These are phyloP conservation scores for Globisporangium iwayamae DNA, from an alignment of 352 stramenopile species.

Conservation along the genomic window DNA sequence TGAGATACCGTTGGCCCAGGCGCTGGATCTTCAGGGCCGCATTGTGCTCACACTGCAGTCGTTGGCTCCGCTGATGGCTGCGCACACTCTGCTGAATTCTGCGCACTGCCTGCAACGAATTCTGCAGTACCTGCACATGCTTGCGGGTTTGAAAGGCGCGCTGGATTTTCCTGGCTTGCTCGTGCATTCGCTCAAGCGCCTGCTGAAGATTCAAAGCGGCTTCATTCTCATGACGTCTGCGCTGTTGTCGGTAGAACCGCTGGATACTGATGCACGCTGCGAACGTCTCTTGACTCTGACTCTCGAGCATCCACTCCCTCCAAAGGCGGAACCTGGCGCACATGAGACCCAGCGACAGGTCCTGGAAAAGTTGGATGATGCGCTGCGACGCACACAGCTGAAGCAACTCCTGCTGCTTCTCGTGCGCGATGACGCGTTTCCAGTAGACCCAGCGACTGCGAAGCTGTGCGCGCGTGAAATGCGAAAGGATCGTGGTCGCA, in stretches of 20 bases:
- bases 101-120: conserved; percentile 14
- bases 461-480: conserved; percentile 21
- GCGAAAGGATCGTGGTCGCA: conserved; percentile 25
- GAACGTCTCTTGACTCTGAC: conserved; percentile 24
- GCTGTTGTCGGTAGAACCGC: conserved; percentile 14
- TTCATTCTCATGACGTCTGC: neutral
- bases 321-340: conserved; percentile 20
- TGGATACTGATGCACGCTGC: conserved; percentile 39
- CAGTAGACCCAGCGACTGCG: conserved; percentile 30
- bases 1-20: conserved; percentile 9
- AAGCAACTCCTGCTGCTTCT: conserved; percentile 21
- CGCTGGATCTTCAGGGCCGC: conserved; percentile 20
- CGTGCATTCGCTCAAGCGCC: conserved; percentile 17
- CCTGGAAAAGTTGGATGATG: conserved; percentile 29
- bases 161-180: conserved; percentile 37
- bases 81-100: conserved; percentile 29
- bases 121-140: neutral
- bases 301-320: conserved; percentile 17
- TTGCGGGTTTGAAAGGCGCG: conserved; percentile 21
- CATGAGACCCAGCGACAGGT: conserved; percentile 15
- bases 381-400: conserved; percentile 24
- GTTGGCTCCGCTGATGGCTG: neutral
- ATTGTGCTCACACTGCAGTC: neutral
- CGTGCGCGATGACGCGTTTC: conserved; percentile 22
- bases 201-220: conserved; percentile 16